These are phyloP conservation scores for Fusarium papillatum DNA, from an alignment of 2,329 filamentous ascomycete species.

Conservation along the genomic window DNA sequence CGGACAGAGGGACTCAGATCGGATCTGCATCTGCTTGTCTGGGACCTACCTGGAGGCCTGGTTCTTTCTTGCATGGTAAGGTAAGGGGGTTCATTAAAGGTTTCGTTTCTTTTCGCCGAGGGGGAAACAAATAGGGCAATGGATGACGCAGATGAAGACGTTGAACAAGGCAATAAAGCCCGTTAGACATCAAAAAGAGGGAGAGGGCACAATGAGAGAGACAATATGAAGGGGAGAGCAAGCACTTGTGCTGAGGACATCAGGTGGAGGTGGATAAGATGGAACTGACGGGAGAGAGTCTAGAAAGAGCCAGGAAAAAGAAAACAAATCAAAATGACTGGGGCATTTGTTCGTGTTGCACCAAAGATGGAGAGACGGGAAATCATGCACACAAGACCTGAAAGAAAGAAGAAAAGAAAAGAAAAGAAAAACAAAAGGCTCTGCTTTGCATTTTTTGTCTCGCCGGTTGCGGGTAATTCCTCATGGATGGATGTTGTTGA, in stretches of 20 bases:
- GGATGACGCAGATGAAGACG: conserved; percentile 18
- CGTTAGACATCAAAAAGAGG: conserved; percentile 17
- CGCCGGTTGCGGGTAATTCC: conserved; percentile 11
- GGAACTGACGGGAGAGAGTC: conserved; percentile 7
- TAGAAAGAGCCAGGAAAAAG: background rate
- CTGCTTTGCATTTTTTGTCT: conserved; percentile 1
- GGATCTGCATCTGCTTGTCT: conserved; percentile 35
- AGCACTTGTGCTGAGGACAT: conserved; percentile 2
- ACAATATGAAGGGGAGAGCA: conserved; percentile 3
- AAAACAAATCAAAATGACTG: background rate
- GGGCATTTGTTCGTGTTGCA: background rate
- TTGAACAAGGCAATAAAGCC: conserved; percentile 15
- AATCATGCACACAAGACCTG: background rate
- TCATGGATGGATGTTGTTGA: conserved; percentile 11
- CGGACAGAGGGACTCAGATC: conserved; percentile 23
- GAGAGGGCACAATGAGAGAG: background rate
- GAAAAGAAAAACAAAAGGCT: background rate
- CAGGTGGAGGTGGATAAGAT: conserved; percentile 13
- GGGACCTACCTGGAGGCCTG: conserved; percentile 7
- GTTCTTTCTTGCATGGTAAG: conserved; percentile 29
- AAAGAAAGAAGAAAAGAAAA: background rate
- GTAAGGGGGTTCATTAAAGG: conserved; percentile 34
- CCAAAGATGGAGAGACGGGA: background rate
- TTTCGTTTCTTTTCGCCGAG: conserved; percentile 31
- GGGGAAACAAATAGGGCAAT: conserved; percentile 21